Base-by-base conservation (phyloP, 2,329 filamentous ascomycete genomes). In the Passalora sequoiae region DNA sequence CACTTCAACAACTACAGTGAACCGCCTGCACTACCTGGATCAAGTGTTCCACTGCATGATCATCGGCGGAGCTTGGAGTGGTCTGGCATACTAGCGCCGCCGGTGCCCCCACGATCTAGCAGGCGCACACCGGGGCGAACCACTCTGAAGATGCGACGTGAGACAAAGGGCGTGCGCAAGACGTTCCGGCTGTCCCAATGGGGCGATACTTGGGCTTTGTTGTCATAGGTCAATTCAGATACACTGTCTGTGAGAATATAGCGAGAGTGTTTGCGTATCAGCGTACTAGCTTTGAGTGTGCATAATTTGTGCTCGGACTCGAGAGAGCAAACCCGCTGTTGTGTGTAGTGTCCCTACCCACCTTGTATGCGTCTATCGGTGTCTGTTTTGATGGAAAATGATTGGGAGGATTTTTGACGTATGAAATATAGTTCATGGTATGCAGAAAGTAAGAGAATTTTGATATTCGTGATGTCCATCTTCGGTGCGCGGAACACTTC, bases 131-230 rank as follows among this genome's bases (percentile, higher is more conserved):
- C 20, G 25, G 27, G 38, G 17, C 25, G 25, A 21, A 27, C 38
- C 3, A 27, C 21, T 3, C 15, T 32, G 13, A 41, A 33, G 25
- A 17, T 9, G n/a, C 30, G 25, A 33, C 16, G 28, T 2, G 25
- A 33, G 29, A 30, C 28, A n/a, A 28, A 13, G 22, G 30, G 13
- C 10, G 13, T 37, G 20, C 40, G 40, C 40, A 38, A 43, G 32
- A 43, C 32, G 22, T 38, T 20, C 20, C 24, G 40, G n/a, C 24
- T 21, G 17, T 43, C 24, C 15, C 15, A 30, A 13, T 27, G 25
- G 22, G 40, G 40, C 40, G 40, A 37, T 17, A 30, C 32, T 38
- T 38, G 25, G 32, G 31, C 32, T 30, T 43, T 38, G 21, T 25
- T 43, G 19, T 27, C 32, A 24, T 31, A 27, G 6, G 6, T 31